Percentiles rank a stretch among this genome's conserved stretches.
Evolutionary conservation across 2,329 filamentous ascomycete species (phyloP).

Genomic region (Fusarium sterilihyphosum): DNA sequence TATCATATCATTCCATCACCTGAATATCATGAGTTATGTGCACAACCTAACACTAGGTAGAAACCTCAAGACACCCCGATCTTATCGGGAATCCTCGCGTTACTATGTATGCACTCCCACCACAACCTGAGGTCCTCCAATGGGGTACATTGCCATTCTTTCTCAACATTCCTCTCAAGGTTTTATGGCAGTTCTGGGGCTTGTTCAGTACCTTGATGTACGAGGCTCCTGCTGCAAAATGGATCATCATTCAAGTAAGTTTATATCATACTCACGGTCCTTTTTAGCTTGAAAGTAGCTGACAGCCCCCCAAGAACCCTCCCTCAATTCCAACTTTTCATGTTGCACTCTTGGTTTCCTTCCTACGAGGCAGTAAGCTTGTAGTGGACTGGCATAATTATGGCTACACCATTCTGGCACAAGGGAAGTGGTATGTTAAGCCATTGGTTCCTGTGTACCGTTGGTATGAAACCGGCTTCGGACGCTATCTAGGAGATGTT

Average conservation of each 20-base stretch:
- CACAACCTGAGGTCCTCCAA: conserved; percentile 73
- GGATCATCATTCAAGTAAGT: conserved; percentile 82
- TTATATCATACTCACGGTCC: too few species aligned
- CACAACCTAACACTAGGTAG: conserved; percentile 51
- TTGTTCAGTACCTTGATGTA: conserved; percentile 80
- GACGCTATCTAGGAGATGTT: conserved; percentile 71
- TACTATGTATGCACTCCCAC: conserved; percentile 73
- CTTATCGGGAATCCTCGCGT: conserved; percentile 76
- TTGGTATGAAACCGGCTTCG: conserved; percentile 79
- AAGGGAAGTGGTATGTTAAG: conserved; percentile 66
- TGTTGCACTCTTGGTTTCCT: conserved; percentile 76
- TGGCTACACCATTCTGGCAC: conserved; percentile 89
- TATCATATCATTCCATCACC: conserved; percentile 46
- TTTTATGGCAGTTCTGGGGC: conserved; percentile 80
- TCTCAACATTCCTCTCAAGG: conserved; percentile 82
- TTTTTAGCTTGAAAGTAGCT: background rate
- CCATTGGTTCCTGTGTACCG: conserved; percentile 82
- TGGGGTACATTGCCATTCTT: conserved; percentile 80
- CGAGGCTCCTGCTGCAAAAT: conserved; percentile 76
- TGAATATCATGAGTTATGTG: background rate
- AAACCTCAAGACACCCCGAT: conserved; percentile 84
- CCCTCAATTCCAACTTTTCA: conserved; percentile 92
- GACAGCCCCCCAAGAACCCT: conserved; percentile 72
- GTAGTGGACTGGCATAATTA: conserved; percentile 99
- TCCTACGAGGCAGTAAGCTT: conserved; percentile 80